Base-by-base conservation (phyloP, 1,139 yeast species). In the Candida sp. region DNA sequence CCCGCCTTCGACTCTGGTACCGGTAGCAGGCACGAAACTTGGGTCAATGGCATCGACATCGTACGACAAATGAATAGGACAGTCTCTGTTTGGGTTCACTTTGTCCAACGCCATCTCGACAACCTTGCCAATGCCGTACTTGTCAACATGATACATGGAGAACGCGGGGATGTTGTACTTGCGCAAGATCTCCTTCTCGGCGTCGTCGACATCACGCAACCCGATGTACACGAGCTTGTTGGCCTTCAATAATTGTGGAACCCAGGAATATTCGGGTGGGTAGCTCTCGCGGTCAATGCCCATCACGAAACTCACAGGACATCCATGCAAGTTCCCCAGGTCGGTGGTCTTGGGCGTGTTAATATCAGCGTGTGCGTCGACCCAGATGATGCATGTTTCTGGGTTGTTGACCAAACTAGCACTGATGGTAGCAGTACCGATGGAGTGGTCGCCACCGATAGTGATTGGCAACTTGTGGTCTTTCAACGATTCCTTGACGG, bases 31-130 rank as follows among this genome's bases (percentile, higher is more conserved):
- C 12, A 96, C 98, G 65, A 79, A 91, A 56, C 85, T 80, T 47
- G 99, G 99, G 70, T 94, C 99, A 57, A 94, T 86, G 43, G 98
- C 98, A 70, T 94, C 99, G 47, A 94, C 98, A 66, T 94, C 99
- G 68, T 93, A 94, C 37, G 96, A 88, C 61, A 96, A 74, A 73
- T 94, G 98, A 58, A 94, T 80, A 40, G 99, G 98, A 43, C 75
- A 69, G 49, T 78, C 78, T 55, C 92, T 83, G 53, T 83, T 81
- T 22, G 97, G 96, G 69, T 90, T 88, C 58, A 94, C 78, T 48
- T 81, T 80, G 56, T 86, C 84, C 54, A 94, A 72, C 1, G 99
- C 99, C 96, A 90, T 90, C 60, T 91, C 96, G 47, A 94, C 85
- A 53, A 94, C 98, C 64, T 84, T 83, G 57, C 91, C 96, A 62